Evolutionary conservation across 2,329 filamentous ascomycete species (phyloP).

Genomic region (Diplodia sapinea): DNA sequence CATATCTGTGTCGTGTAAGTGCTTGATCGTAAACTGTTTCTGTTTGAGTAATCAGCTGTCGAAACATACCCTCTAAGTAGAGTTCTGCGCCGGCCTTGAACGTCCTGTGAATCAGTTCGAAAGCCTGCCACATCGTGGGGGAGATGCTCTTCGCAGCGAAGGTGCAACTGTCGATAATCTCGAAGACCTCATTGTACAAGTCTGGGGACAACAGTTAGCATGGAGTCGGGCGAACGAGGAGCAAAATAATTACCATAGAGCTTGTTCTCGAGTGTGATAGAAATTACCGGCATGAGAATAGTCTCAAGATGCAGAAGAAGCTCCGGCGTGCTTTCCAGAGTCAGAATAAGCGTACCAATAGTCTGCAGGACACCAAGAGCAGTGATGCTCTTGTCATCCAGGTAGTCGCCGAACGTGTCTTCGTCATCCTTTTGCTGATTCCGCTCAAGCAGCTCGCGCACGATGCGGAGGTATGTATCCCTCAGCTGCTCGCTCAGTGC

Average conservation of each 20-base stretch:
- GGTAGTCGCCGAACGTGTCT: slow-evolving; percentile 83
- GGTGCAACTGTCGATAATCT: slow-evolving; percentile 99
- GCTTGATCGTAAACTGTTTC: slow-evolving; percentile 8
- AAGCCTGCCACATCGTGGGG: slow-evolving; percentile 97
- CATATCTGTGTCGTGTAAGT: slow-evolving; percentile 69
- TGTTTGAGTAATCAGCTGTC: background rate
- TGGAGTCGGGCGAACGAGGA: background rate
- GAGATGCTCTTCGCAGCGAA: slow-evolving; percentile 97
- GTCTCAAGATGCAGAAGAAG: slow-evolving; percentile 93
- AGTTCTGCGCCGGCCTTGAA: slow-evolving; percentile 97
- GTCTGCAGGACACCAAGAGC: slow-evolving; percentile 95
- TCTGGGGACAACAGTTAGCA: slow-evolving; percentile 57
- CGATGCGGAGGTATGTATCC: slow-evolving; percentile 93
- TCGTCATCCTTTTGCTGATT: slow-evolving; percentile 76
- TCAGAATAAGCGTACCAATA: slow-evolving; percentile 95
- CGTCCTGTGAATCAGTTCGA: slow-evolving; percentile 93
- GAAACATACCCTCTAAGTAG: slow-evolving; percentile 73
- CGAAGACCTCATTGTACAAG: slow-evolving; percentile 96
- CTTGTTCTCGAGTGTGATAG: slow-evolving; percentile 95
- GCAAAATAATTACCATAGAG: slow-evolving; percentile 73
- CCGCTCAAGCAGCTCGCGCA: slow-evolving; percentile 88
- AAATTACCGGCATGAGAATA: slow-evolving; percentile 95
- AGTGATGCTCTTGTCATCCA: slow-evolving; percentile 98
- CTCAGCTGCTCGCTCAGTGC: slow-evolving; percentile 93
- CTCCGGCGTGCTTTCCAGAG: slow-evolving; percentile 94